These are phyloP conservation scores for Populus euphratica DNA, from an alignment of 345 rosid species.

Conservation along the genomic window DNA sequence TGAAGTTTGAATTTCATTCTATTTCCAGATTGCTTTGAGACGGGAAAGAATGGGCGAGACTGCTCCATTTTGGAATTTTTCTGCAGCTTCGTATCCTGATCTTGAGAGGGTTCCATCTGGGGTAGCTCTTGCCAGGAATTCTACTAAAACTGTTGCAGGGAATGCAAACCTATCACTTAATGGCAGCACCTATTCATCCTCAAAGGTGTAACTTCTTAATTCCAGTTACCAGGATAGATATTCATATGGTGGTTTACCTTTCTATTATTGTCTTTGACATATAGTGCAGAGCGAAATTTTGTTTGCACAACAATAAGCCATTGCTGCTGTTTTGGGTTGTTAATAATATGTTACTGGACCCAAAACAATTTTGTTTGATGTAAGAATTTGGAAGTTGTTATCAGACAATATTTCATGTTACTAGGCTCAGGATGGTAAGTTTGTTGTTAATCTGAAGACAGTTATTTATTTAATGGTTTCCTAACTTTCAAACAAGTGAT, in stretches of 20 bases:
- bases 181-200: slow-evolving; percentile 31
- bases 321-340: background rate
- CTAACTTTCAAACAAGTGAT: background rate
- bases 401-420: background rate
- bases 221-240: background rate
- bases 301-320: background rate
- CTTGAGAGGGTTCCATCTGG: slow-evolving; percentile 29
- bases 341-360: background rate
- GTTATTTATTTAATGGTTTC: background rate
- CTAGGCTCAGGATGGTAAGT: background rate
- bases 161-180: slow-evolving; percentile 26
- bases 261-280: background rate
- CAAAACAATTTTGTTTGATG: background rate
- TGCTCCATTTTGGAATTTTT: slow-evolving; percentile 80
- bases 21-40: slow-evolving; percentile 68
- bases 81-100: slow-evolving; percentile 63
- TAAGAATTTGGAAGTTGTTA: background rate
- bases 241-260: background rate
- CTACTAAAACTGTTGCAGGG: slow-evolving; percentile 8
- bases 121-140: slow-evolving; percentile 13
- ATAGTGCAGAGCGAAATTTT: background rate
- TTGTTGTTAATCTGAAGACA: background rate
- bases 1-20: slow-evolving; percentile 5
- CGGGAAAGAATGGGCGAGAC: slow-evolving; percentile 81
- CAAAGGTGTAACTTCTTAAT: slow-evolving; percentile 35